Percentiles rank a stretch among this genome's conserved stretches.
Conservation (phyloP, 371 early-diverging fungal species). For the Syncephalastrum racemosum region DNA sequence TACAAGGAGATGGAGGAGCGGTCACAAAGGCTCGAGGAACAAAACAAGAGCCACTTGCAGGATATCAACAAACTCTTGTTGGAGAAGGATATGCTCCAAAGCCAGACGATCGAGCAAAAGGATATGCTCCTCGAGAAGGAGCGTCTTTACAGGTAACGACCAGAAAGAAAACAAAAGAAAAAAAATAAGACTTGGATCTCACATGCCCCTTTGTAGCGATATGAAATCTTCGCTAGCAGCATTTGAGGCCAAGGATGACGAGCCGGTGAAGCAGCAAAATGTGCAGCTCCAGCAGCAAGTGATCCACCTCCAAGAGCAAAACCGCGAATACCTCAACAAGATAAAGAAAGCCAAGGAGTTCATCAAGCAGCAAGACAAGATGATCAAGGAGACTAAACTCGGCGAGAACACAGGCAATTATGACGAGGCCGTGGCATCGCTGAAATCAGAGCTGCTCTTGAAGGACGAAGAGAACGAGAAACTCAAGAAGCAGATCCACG, state of each 20-base stretch:
- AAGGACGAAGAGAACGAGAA: constrained; percentile 71
- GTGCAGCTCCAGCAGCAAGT: constrained; percentile 56
- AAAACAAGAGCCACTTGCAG: constrained; percentile 59
- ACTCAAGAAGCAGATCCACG: constrained; percentile 62
- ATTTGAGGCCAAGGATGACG: constrained; percentile 67
- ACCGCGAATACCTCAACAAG: constrained; percentile 54
- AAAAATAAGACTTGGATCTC: neutral
- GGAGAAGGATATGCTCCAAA: constrained; percentile 65
- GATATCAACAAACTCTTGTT: constrained; percentile 66
- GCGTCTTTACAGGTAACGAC: constrained; percentile 51
- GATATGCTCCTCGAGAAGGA: constrained; percentile 56
- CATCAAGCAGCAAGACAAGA: constrained; percentile 61
- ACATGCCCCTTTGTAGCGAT: constrained; percentile 30
- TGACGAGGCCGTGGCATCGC: constrained; percentile 71
- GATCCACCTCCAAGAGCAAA: constrained; percentile 61
- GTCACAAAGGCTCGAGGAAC: constrained; percentile 56
- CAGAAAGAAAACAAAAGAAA: neutral
- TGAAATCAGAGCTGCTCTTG: constrained; percentile 59
- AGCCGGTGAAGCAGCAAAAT: constrained; percentile 56
- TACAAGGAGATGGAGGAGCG: constrained; percentile 38
- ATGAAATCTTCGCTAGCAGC: constrained; percentile 69
- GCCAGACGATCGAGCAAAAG: constrained; percentile 56
- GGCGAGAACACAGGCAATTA: constrained; percentile 30
- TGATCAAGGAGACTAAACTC: constrained; percentile 32
- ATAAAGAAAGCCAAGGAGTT: constrained; percentile 76